These are phyloP conservation scores for Polymyxa betae DNA, from an alignment of 208 protist genomes.

Conservation along the genomic window DNA sequence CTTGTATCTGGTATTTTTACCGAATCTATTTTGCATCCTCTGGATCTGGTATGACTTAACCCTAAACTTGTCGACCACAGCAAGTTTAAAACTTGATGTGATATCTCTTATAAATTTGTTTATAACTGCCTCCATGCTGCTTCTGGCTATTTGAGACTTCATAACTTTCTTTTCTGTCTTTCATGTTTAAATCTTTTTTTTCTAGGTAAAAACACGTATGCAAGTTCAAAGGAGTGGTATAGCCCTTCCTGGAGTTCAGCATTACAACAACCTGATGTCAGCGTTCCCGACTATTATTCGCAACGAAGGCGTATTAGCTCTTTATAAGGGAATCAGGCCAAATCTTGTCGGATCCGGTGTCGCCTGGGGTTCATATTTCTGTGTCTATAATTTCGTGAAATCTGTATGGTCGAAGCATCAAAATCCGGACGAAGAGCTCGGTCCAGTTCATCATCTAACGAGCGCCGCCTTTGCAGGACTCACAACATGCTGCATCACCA, in stretches of 20 bases:
- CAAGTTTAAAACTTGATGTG: too few relatives aligned
- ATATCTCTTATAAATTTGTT: too few relatives aligned
- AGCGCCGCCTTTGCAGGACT: slow-evolving; percentile 27
- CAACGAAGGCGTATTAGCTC: neutral
- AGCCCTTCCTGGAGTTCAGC: neutral
- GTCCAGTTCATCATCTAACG: slow-evolving; percentile 15
- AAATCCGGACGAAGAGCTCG: neutral
- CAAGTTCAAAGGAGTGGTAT: slow-evolving; percentile 3
- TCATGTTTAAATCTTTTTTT: neutral
- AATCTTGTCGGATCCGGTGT: slow-evolving; percentile 48
- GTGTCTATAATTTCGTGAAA: slow-evolving; percentile 25
- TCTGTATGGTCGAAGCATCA: neutral
- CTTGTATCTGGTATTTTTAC: slow-evolving; percentile 24
- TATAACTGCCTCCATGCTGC: too few relatives aligned
- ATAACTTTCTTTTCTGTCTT: too few relatives aligned
- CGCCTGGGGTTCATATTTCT: slow-evolving; percentile 39
- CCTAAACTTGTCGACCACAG: too few relatives aligned
- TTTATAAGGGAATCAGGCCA: neutral
- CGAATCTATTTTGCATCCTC: slow-evolving; percentile 26
- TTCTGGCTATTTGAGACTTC: too few relatives aligned
- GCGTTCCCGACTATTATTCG: slow-evolving; percentile 52
- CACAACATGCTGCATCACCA: slow-evolving; percentile 3
- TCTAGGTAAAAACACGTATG: slow-evolving; percentile 12
- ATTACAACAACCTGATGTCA: neutral
- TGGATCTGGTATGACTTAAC: neutral